Evolutionary conservation across 108 stramenopile species (phyloP), one percentile per base, ranked within the genome.

Genomic region (Mayamaea pseudoterrestris): DNA sequence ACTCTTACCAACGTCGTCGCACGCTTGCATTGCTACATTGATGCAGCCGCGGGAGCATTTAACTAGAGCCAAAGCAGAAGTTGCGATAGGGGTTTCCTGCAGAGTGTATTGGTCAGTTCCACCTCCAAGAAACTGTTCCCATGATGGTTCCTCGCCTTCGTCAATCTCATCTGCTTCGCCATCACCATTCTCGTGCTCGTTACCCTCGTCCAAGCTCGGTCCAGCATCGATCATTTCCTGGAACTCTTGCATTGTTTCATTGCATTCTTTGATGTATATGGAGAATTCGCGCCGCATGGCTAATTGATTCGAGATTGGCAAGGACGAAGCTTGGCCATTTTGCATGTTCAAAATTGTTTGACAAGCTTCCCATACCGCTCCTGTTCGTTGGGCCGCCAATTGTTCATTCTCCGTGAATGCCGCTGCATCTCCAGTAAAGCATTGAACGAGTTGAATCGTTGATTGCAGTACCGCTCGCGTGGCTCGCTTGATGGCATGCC

Each of bases 351-450:
- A 20, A 34, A 79, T 59, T 0, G 52, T 44, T 40, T 90, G 73
- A 47, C 87, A 90, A 13, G 78, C 56, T 7, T 65, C 50, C 87
- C 87, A 90, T 13, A 90, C 80, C 7, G 78, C 76, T 7, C 87
- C 87, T 1, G 74, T 71, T 39, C 67, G 69, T 62, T 75, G 80
- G 0, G 87, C 82, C 21, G 61, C 82, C 11, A 74, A 20, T 35
- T 70, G 66, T n/a, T n/a, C n/a, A 5, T 78, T 71, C 35, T 50
- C 9, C 5, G 18, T 24, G 5, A 20, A 5, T 17, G 20, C 23
- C 3, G 69, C 68, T 20, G 57, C 31, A 27, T 55, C 34, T 29
- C 63, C 66, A 14, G 68, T 48, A 52, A 81, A 84, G 7, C 64
- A 28, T 36, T 60, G 27, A 2, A 82, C 47, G 31, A 90, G 46